Conservation (phyloP, 2,329 filamentous ascomycete species). For the Calonectria pseudoturangicola region DNA sequence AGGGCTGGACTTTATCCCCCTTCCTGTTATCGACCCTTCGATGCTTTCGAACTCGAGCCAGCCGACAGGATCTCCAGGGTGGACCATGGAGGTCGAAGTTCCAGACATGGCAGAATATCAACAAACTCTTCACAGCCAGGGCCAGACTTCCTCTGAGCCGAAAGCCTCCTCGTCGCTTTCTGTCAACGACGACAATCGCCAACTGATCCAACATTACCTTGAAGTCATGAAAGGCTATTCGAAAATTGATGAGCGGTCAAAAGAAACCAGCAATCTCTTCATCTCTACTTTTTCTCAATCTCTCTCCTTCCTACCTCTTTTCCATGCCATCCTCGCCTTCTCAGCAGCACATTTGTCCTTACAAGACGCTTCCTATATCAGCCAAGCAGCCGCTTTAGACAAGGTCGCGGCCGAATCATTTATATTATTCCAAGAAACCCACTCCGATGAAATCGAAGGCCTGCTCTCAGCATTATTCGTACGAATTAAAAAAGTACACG, state of each 20-base stretch:
- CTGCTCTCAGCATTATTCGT: constrained; percentile 43
- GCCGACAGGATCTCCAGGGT: neutral
- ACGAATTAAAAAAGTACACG: constrained; percentile 42
- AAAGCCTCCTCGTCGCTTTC: neutral
- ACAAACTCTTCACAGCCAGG: neutral
- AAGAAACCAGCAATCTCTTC: constrained; percentile 42
- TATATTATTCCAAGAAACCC: constrained; percentile 19
- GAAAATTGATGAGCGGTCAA: constrained; percentile 42
- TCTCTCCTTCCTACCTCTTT: constrained; percentile 41
- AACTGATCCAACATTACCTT: constrained; percentile 43
- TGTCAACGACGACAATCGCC: constrained; percentile 37
- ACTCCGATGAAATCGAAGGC: constrained; percentile 33
- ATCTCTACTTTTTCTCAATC: constrained; percentile 43
- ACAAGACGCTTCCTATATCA: constrained; percentile 28
- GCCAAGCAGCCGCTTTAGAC: constrained; percentile 31
- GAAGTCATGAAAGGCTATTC: constrained; percentile 47
- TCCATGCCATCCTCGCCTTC: constrained; percentile 44
- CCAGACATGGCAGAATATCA: neutral
- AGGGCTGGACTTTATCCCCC: constrained; percentile 43
- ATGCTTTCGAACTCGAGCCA: neutral
- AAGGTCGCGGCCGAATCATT: constrained; percentile 38
- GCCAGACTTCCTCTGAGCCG: neutral
- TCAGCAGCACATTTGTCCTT: constrained; percentile 44
- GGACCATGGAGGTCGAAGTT: neutral
- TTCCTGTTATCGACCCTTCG: constrained; percentile 32